Evolutionary conservation across 495 filamentous ascomycete genomes (phyloP).

Genomic region (Xylaria sp.): DNA sequence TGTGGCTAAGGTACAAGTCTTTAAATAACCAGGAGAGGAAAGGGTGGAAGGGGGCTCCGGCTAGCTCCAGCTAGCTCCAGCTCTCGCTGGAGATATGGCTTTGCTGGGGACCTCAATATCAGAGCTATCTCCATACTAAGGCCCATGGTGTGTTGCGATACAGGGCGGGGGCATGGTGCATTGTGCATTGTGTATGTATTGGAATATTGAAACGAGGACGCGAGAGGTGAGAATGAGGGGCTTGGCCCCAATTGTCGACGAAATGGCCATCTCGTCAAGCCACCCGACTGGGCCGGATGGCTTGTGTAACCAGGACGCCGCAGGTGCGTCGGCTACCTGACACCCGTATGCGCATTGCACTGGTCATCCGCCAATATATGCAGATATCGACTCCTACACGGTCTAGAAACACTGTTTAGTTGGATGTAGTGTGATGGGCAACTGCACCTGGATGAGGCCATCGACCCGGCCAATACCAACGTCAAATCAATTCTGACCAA

Average conservation of each 20-base stretch:
- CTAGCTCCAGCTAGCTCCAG: too few relatives aligned
- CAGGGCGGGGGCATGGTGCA: not conserved
- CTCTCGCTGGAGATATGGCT: not conserved
- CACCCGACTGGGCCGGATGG: conserved; percentile 27
- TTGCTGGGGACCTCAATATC: not conserved
- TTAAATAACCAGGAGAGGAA: not conserved
- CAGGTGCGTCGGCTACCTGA: not conserved
- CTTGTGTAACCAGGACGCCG: conserved; percentile 20
- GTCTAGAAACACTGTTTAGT: not conserved
- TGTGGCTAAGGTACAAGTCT: not conserved
- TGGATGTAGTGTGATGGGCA: not conserved
- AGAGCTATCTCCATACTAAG: not conserved
- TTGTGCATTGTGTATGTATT: too few relatives aligned
- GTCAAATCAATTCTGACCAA: conserved; percentile 3
- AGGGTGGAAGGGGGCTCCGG: not conserved
- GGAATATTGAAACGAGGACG: too few relatives aligned
- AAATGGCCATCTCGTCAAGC: conserved; percentile 18
- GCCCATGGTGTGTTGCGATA: not conserved
- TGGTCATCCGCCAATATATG: conserved; percentile 1
- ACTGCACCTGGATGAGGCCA: conserved; percentile 2
- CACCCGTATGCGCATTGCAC: not conserved
- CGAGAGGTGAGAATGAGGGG: not conserved
- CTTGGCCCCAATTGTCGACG: not conserved
- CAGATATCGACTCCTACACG: not conserved
- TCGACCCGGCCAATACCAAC: not conserved